These are phyloP conservation scores for Dianthus caryophyllus DNA, from an alignment of 148 eudicot genomes.

Conservation along the genomic window DNA sequence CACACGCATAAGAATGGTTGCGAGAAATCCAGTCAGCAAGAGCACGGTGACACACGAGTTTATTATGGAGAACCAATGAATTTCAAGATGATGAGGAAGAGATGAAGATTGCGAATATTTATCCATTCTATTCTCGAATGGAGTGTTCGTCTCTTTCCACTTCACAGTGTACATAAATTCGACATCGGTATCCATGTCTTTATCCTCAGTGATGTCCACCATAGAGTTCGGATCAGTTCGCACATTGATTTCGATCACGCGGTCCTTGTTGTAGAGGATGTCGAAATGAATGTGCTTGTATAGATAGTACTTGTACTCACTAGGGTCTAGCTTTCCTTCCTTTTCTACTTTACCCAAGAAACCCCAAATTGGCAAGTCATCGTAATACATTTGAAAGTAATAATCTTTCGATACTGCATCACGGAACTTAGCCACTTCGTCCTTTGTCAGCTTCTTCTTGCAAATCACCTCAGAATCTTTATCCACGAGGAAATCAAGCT, in stretches of 20 bases:
- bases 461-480: constrained; percentile 57
- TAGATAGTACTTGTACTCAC: constrained; percentile 50
- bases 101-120: constrained; percentile 62
- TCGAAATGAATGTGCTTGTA: constrained; percentile 62
- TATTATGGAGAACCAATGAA: constrained; percentile 71
- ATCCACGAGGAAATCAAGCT: constrained; percentile 51
- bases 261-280: constrained; percentile 57
- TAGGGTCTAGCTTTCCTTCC: constrained; percentile 54
- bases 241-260: constrained; percentile 62
- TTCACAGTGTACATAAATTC: constrained; percentile 60
- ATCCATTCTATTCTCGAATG: constrained; percentile 64
- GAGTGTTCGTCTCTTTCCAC: constrained; percentile 54
- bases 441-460: constrained; percentile 43
- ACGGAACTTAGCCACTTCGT: constrained; percentile 47
- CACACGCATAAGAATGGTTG: constrained; percentile 71
- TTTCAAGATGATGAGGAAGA: constrained; percentile 62
- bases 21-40: constrained; percentile 67
- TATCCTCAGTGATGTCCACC: constrained; percentile 60
- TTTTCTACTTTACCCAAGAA: constrained; percentile 61
- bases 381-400: constrained; percentile 74
- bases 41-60: constrained; percentile 72
- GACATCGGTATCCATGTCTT: constrained; percentile 53
- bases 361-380: constrained; percentile 71
- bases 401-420: constrained; percentile 62
- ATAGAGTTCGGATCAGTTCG: constrained; percentile 51